phyloP scores from a whole-genome alignment of 1,284 basidiomycete genomes.

The Naganishia sp. region DNA sequence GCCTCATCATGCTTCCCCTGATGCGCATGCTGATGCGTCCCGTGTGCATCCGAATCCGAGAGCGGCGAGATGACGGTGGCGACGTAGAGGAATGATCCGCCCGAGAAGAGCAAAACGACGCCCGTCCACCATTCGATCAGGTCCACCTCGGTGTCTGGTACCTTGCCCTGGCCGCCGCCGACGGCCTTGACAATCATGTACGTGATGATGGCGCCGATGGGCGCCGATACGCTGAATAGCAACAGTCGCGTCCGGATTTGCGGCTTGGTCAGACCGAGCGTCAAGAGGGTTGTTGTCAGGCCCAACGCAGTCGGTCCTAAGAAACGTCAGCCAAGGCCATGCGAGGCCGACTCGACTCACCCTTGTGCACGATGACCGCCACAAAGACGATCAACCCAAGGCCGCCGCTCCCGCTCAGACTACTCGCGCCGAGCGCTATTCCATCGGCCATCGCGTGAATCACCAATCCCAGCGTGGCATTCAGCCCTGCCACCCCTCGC shows the following conservation, averaged over 20 bases:
- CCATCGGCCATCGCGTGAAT: slow-evolving; percentile 88
- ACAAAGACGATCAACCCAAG: slow-evolving; percentile 80
- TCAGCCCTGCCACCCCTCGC: slow-evolving; percentile 53
- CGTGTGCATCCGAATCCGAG: slow-evolving; percentile 52
- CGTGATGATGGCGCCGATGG: slow-evolving; percentile 69
- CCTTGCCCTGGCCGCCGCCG: slow-evolving; percentile 50
- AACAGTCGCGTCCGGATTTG: slow-evolving; percentile 73
- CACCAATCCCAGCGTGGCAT: slow-evolving; percentile 78
- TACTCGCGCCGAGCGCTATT: slow-evolving; percentile 75
- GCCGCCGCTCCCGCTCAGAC: slow-evolving; percentile 45
- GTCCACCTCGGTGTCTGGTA: slow-evolving; percentile 23
- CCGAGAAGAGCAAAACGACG: slow-evolving; percentile 56
- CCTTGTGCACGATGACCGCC: slow-evolving; percentile 86
- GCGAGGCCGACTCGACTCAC: slow-evolving; percentile 51
- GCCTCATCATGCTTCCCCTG: slow-evolving; percentile 45
- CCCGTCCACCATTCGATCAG: slow-evolving; percentile 63
- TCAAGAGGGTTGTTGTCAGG: slow-evolving; percentile 75
- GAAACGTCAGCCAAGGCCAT: slow-evolving; percentile 3
- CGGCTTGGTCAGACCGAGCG: slow-evolving; percentile 65
- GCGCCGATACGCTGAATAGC: slow-evolving; percentile 78
- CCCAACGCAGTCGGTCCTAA: slow-evolving; percentile 82
- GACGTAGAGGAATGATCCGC: slow-evolving; percentile 91
- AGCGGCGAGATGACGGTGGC: slow-evolving; percentile 83
- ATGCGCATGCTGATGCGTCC: slow-evolving; percentile 47
- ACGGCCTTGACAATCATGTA: slow-evolving; percentile 66